Base-by-base conservation (phyloP, 2,329 filamentous ascomycete species). In the Cytospora schulzeri region DNA sequence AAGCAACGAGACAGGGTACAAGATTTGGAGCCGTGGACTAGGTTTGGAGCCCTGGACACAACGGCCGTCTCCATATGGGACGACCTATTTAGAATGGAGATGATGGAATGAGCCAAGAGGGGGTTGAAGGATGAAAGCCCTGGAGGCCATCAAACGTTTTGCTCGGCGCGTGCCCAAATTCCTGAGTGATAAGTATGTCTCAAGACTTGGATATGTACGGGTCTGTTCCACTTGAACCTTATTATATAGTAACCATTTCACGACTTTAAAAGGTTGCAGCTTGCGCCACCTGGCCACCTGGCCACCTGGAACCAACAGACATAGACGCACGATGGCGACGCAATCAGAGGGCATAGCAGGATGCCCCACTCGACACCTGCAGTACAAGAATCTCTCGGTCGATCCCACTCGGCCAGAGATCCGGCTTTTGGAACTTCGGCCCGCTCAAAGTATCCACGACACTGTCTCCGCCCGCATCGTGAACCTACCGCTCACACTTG, bases 341-440 rank as follows among this genome's bases (percentile, higher is more conserved):
- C 59, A 55, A 51, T 24, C n/a, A 35, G 33, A 35, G 33, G 33
- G 33, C 38, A 41, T 1, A 26, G 26, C 48, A 38, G 60, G 52
- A 19, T 33, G 22, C 60, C 50, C 48, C 63, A 62, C 54, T 41
- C 54, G 63, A 31, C 54, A 57, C 29, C 59, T 65, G 26, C 52
- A 55, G 28, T 62, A 65, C 63, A 65, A 65, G 63, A 61, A 57
- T 15, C 51, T 65, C 35, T 54, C 48, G 7, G 45, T 57, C 17
- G 63, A 62, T 17, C 38, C 41, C 17, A 24, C 9, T 31, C 59
- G 59, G 51, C 17, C 53, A 38, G 64, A 66, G 3, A 64, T 66
- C 57, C 64, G 64, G 11, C 57, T 66, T 33, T 35, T 66, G 55
- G 64, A 66, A 17, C 31, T 66, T 45, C 56, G 63, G 33, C 50